phyloP scores from a whole-genome alignment of 2,329 filamentous ascomycete species.

The Pestalotiopsis sp. region DNA sequence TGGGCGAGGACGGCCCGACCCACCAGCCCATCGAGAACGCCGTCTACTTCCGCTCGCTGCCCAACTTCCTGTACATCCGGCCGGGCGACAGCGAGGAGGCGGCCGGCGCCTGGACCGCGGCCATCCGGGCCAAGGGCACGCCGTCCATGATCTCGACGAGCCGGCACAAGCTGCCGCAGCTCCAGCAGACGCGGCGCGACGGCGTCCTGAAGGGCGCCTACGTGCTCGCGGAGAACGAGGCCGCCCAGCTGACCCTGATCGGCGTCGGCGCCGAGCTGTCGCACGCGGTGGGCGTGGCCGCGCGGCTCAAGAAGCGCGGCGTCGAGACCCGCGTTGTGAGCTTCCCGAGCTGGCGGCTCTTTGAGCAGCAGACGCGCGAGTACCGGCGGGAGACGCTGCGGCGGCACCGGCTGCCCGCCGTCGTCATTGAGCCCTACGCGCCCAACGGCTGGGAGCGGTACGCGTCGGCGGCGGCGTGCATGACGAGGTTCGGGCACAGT shows the following conservation, averaged over 20 bases:
- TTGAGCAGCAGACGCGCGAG: conserved; percentile 43
- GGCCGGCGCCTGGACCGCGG: conserved; percentile 45
- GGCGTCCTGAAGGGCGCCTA: conserved; percentile 43
- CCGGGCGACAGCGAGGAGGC: conserved; percentile 56
- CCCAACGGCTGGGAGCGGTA: conserved; percentile 63
- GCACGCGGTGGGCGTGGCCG: conserved; percentile 45
- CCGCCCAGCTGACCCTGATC: conserved; percentile 41
- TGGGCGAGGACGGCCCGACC: conserved; percentile 57
- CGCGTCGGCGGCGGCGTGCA: conserved; percentile 56
- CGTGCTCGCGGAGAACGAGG: conserved; percentile 33
- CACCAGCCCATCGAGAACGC: conserved; percentile 58
- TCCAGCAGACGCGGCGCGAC: conserved; percentile 34
- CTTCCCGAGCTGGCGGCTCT: conserved; percentile 48
- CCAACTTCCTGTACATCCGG: conserved; percentile 55
- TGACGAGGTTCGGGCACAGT: conserved; percentile 58
- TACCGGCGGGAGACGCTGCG: conserved; percentile 50
- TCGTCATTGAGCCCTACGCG: conserved; percentile 64
- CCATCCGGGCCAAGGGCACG: conserved; percentile 35
- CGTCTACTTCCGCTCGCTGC: conserved; percentile 56
- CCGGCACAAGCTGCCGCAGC: conserved; percentile 41
- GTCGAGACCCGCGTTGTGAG: conserved; percentile 44
- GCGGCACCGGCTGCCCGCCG: conserved; percentile 46
- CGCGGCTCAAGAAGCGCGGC: conserved; percentile 36
- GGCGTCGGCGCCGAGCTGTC: conserved; percentile 40
- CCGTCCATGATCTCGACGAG: conserved; percentile 47